Conservation (phyloP, 2,329 filamentous ascomycete species). For the Gliomastix tumulicola region DNA sequence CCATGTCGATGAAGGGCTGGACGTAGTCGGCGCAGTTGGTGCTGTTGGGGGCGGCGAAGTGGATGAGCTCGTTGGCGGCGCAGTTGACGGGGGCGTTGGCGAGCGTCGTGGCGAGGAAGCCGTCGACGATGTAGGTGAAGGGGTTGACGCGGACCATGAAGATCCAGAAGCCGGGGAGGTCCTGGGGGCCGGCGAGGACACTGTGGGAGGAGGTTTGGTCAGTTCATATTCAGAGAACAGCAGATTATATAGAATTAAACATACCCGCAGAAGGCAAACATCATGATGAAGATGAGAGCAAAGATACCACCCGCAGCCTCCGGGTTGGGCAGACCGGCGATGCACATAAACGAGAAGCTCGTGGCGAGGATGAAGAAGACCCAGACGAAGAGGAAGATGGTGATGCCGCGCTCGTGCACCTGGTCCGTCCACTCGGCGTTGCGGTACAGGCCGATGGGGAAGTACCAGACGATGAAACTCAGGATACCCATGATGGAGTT, state of each 20-base stretch:
- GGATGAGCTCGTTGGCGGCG: conserved; percentile 55
- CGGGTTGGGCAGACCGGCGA: conserved; percentile 56
- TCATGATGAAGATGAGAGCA: conserved; percentile 57
- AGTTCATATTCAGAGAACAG: too few relatives aligned
- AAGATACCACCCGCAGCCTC: conserved; percentile 60
- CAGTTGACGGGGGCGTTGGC: conserved; percentile 55
- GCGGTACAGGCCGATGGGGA: conserved; percentile 55
- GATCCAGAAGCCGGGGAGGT: conserved; percentile 68
- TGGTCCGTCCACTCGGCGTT: conserved; percentile 48
- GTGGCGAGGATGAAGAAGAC: conserved; percentile 59
- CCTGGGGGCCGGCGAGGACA: conserved; percentile 53
- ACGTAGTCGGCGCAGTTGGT: conserved; percentile 52
- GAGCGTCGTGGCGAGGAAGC: conserved; percentile 57
- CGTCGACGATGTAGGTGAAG: conserved; percentile 66
- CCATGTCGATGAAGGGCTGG: conserved; percentile 28
- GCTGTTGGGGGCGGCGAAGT: conserved; percentile 49
- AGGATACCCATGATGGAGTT: conserved; percentile 2
- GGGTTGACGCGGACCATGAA: conserved; percentile 71
- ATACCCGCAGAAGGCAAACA: conserved; percentile 52
- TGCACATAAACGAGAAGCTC: conserved; percentile 59
- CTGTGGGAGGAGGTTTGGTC: conserved; percentile 21
- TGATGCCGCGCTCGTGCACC: conserved; percentile 38
- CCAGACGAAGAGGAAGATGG: conserved; percentile 57
- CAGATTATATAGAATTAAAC: too few relatives aligned
- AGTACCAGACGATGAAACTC: conserved; percentile 60